Evolutionary conservation across 352 stramenopile species (phyloP).

Genomic region (Peronospora destructor): DNA sequence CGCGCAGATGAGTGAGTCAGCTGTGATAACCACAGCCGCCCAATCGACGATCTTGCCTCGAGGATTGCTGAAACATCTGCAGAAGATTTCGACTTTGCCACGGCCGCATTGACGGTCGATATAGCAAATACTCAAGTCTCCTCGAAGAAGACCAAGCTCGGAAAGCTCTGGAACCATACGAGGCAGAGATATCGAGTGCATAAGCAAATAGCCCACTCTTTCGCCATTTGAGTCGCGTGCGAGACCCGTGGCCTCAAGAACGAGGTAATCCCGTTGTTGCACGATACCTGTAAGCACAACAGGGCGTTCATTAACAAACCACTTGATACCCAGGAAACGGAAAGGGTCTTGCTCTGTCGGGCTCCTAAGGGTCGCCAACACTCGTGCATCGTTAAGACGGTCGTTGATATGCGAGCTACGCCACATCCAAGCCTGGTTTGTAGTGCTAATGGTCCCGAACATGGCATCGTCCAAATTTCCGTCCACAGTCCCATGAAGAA

Average conservation of each 20-base stretch:
- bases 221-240: slow-evolving; percentile 31
- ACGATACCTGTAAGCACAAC: slow-evolving; percentile 34
- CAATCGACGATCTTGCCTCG: slow-evolving; percentile 37
- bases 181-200: slow-evolving; percentile 43
- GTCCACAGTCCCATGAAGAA: slow-evolving; percentile 30
- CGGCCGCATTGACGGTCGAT: slow-evolving; percentile 29
- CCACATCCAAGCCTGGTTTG: slow-evolving; percentile 34
- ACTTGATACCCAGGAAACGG: slow-evolving; percentile 47
- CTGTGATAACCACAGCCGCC: slow-evolving; percentile 31
- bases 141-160: slow-evolving; percentile 37
- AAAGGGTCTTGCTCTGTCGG: slow-evolving; percentile 37
- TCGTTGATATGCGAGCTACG: slow-evolving; percentile 42
- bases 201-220: slow-evolving; percentile 38
- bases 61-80: slow-evolving; percentile 44
- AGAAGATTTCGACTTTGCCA: slow-evolving; percentile 33
- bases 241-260: slow-evolving; percentile 39
- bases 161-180: slow-evolving; percentile 28
- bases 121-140: slow-evolving; percentile 42
- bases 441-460: slow-evolving; percentile 36
- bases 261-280: slow-evolving; percentile 39
- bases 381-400: slow-evolving; percentile 36
- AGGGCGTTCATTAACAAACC: slow-evolving; percentile 44
- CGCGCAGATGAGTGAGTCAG: slow-evolving; percentile 35
- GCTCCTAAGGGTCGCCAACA: slow-evolving; percentile 32
- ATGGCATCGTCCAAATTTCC: slow-evolving; percentile 40